Conservation (phyloP, 116 monocot species). For the Cymodocea nodosa region DNA sequence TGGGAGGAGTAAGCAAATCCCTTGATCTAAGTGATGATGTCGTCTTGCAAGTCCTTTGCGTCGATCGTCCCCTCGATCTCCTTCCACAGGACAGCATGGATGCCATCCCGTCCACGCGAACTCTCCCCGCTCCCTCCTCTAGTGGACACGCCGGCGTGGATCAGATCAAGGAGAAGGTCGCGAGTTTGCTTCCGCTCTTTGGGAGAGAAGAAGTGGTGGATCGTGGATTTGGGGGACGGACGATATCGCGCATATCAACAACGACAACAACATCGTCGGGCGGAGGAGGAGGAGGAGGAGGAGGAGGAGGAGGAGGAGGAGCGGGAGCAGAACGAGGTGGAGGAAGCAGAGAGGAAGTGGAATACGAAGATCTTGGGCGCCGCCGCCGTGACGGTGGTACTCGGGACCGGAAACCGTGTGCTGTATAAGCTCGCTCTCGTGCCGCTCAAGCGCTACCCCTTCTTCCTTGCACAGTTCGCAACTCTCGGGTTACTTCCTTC, state of each 20-base stretch:
- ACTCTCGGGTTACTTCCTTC: slow-evolving; percentile 56
- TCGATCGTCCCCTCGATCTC: neutral
- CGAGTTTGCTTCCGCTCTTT: slow-evolving; percentile 5
- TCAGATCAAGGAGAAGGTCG: neutral
- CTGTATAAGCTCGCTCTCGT: slow-evolving; percentile 87
- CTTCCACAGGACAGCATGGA: neutral
- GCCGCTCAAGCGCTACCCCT: slow-evolving; percentile 74
- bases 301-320: slow-evolving; percentile 1
- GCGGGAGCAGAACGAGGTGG: slow-evolving; percentile 8
- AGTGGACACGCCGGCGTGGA: neutral
- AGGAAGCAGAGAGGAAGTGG: slow-evolving; percentile 17
- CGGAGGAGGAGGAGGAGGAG: slow-evolving; percentile 3
- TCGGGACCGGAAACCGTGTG: slow-evolving; percentile 75
- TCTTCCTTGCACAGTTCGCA: slow-evolving; percentile 93
- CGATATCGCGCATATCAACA: neutral
- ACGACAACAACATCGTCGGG: neutral
- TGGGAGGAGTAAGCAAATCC: too few relatives aligned
- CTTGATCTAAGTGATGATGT: neutral
- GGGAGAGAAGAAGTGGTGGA: slow-evolving; percentile 1
- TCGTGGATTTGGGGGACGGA: neutral
- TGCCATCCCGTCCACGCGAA: neutral
- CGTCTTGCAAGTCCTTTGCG: neutral
- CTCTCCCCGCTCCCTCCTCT: neutral
- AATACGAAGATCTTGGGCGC: slow-evolving; percentile 43
- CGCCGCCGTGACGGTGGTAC: slow-evolving; percentile 52